Evolutionary conservation across 768 basidiomycete genomes (phyloP), one percentile per base, ranked within the genome.

Genomic region (Lentinula aciculospora): DNA sequence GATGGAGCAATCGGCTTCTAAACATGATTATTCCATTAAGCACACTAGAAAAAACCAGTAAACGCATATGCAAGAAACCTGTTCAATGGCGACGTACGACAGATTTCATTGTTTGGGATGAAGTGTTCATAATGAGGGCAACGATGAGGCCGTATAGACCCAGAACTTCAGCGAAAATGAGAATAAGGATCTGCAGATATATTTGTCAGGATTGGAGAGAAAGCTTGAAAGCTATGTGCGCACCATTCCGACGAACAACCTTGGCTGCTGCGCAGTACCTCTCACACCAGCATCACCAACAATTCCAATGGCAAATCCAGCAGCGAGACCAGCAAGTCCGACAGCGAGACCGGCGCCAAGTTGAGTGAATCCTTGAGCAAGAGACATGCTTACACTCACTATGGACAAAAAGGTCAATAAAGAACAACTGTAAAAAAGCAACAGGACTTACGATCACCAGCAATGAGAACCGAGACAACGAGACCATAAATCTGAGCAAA

Each of bases 201-300:
- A 58, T 55, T 19, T 48, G 42, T 49, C 2, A 28, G 7, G 28
- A 19, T 15, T 23, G 3, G 54, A n/a, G 32, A 48, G 27, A 36
- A 34, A 40, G 21, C n/a, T 58, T n/a, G 7, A 4, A 23, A 32
- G 12, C 44, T 2, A 47, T 29, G 50, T 31, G 68, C 83, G 5
- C 21, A 88, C 90, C 94, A 96, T 98, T 68, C 92, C 91, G 65
- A 97, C 94, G 74, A 89, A 96, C 64, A 97, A 78, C 66, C 92
- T 78, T 53, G 94, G 92, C 75, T 98, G 95, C 72, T 98, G 96
- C 46, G 95, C 96, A 54, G 95, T 97, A 59, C 96, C 97, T 46
- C 97, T 81, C 28, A 98, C 97, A 81, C 97, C 96, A 60, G 96
- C 95, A 70, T 99, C 97, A 69, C 97, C 97, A 58, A 98, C 97